Evolutionary conservation across 2,329 filamentous ascomycete species (phyloP).

Genomic region (Nothomitra cinnamomea): DNA sequence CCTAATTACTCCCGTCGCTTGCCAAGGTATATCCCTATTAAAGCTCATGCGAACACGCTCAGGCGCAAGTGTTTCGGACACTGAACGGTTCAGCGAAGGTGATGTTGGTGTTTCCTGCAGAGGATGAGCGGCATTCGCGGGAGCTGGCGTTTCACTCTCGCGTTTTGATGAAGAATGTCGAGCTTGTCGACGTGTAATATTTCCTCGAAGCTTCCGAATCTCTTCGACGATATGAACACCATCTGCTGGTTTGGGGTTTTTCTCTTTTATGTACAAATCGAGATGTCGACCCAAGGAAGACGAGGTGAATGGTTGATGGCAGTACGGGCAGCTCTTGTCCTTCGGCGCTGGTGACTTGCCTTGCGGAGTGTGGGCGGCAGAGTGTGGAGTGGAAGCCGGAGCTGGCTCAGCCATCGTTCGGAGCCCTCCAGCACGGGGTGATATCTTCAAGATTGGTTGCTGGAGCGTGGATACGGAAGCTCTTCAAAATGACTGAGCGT

Average conservation of each 20-base stretch:
- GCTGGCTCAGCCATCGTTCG: slow-evolving; percentile 19
- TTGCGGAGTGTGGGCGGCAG: slow-evolving; percentile 16
- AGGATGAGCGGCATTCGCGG: slow-evolving; percentile 18
- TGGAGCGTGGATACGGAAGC: background rate
- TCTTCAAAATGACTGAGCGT: background rate
- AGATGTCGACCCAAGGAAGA: slow-evolving; percentile 86
- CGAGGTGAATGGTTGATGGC: slow-evolving; percentile 77
- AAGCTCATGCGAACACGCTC: slow-evolving; percentile 3
- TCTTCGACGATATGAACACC: slow-evolving; percentile 81
- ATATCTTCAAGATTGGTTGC: background rate
- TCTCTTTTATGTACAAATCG: slow-evolving; percentile 84
- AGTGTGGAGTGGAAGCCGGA: slow-evolving; percentile 22
- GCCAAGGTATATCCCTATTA: slow-evolving; percentile 33
- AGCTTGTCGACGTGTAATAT: slow-evolving; percentile 74
- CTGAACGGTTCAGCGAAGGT: background rate
- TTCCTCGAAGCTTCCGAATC: slow-evolving; percentile 66
- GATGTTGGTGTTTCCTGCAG: slow-evolving; percentile 17
- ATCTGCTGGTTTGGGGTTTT: slow-evolving; percentile 76
- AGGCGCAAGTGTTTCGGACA: slow-evolving; percentile 18
- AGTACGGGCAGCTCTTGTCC: slow-evolving; percentile 80
- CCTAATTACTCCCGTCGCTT: slow-evolving; percentile 53
- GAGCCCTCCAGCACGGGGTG: background rate
- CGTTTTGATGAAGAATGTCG: slow-evolving; percentile 44
- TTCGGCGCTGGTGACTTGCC: slow-evolving; percentile 41
- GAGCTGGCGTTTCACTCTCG: slow-evolving; percentile 40